Evolutionary conservation across 2,329 filamentous ascomycete genomes (phyloP), one percentile per base, ranked within the genome.

Genomic region (Fusarium goolgardi): DNA sequence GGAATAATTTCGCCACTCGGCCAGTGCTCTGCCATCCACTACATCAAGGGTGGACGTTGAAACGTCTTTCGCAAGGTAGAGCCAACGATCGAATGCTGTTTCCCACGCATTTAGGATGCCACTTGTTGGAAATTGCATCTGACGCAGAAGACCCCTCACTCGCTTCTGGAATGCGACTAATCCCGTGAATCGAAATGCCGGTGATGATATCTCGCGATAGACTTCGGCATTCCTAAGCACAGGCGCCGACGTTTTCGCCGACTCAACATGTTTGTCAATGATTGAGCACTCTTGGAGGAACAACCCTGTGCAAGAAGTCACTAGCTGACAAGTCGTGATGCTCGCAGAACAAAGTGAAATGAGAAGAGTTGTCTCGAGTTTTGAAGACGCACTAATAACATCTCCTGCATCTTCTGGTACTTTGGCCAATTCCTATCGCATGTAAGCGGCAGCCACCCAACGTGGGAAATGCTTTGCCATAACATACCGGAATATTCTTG

Each of bases 61-160:
- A 12, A 91, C 84, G 53, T 90, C 86, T 68, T 87, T 88, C 11
- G 87, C 90, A 9, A 91, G 79, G 62, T 85, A 82, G 21, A 89
- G 81, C 89, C 89, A 91, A 58, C 83, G 84, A 31, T 89, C 85
- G 69, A 91, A 91, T 2, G 88, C 87, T 20, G 82, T 81, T 70
- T 90, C 88, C 89, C 89, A 91, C 4, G 89, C 88, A 57, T 85
- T 84, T 29, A 91, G 78, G 53, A 91, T 90, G n/a, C 88, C 88
- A n/a, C 81, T 80, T 13, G 87, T 89, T 21, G 89, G 89, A 66
- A 84, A 85, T 49, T 86, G 83, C 79, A 91, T 86, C 47, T 84
- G 84, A 25, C 87, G 81, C 23, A 91, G 75, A 32, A 91, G 81
- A 15, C 83, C 82, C 44, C 89, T 84, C 32, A 89, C 82, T 40